Conservation (phyloP, 1,139 yeast species). For the Yarrowia galli region DNA sequence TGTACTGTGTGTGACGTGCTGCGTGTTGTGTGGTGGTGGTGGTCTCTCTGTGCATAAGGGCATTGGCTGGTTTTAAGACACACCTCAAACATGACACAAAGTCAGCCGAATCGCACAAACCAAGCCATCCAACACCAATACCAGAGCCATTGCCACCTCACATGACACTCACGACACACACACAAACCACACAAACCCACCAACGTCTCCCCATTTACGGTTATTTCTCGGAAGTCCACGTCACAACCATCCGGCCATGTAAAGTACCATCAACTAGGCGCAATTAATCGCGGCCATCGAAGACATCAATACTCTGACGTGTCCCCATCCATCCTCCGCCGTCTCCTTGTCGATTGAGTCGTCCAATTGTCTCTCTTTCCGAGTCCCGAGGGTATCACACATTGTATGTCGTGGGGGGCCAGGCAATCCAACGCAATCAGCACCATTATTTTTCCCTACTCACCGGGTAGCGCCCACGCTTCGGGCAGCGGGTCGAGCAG, state of each 20-base stretch:
- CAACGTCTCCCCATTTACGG: not conserved
- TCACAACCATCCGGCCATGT: not conserved
- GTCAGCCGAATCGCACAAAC: not conserved
- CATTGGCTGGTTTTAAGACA: not conserved
- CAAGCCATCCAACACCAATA: not conserved
- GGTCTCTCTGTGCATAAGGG: not conserved
- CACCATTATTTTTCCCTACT: constrained; percentile 32
- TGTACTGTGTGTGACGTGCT: not conserved
- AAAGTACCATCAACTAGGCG: not conserved
- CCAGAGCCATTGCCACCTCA: constrained; percentile 4
- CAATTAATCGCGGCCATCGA: constrained; percentile 21
- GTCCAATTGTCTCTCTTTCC: constrained; percentile 4
- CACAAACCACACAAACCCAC: not conserved
- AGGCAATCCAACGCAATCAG: constrained; percentile 21
- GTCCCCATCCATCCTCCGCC: not conserved
- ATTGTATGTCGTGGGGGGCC: constrained; percentile 6
- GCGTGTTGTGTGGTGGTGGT: not conserved
- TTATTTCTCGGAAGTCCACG: constrained; percentile 30
- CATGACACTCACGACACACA: not conserved
- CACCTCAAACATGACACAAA: not conserved
- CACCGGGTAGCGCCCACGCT: constrained; percentile 39
- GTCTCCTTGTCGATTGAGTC: constrained; percentile 29
- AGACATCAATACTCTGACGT: not conserved
- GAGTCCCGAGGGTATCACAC: constrained; percentile 20
- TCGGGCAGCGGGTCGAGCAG: constrained; percentile 45